Conservation (phyloP, 768 basidiomycete genomes). For the Psilocybe sp. region DNA sequence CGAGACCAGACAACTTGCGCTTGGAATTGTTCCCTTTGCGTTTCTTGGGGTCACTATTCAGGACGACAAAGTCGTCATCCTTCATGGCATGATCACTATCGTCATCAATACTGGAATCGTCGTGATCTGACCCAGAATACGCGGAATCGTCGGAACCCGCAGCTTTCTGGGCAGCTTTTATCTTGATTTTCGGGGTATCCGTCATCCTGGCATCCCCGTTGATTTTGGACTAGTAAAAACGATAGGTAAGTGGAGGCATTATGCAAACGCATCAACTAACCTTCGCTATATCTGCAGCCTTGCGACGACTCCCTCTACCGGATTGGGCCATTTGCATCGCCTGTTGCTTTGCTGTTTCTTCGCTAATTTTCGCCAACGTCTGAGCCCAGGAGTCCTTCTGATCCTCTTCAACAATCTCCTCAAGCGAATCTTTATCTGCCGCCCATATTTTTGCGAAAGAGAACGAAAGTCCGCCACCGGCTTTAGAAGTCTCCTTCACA, state of each 20-base stretch:
- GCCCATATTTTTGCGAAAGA: constrained; percentile 93
- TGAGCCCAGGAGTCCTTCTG: constrained; percentile 81
- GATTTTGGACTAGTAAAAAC: constrained; percentile 27
- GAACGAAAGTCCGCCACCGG: constrained; percentile 57
- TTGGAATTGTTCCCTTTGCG: constrained; percentile 16
- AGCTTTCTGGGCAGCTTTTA: constrained; percentile 14
- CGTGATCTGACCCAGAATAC: constrained; percentile 28
- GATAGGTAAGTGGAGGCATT: constrained; percentile 3
- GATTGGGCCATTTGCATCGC: constrained; percentile 49
- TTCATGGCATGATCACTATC: constrained; percentile 15
- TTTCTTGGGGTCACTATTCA: constrained; percentile 2
- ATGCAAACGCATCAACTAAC: constrained; percentile 15
- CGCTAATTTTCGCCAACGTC: constrained; percentile 54
- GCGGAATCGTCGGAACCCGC: constrained; percentile 29
- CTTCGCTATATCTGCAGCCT: constrained; percentile 62
- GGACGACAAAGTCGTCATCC: constrained; percentile 14
- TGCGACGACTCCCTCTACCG: constrained; percentile 74
- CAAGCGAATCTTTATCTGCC: constrained; percentile 67
- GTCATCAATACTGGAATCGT: constrained; percentile 20
- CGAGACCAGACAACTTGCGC: not conserved
- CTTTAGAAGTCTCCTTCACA: constrained; percentile 48
- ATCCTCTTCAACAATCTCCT: constrained; percentile 64
- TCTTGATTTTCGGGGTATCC: constrained; percentile 6
- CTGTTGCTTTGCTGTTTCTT: constrained; percentile 39
- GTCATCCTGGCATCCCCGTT: constrained; percentile 12